Evolutionary conservation across 1,284 basidiomycete species (phyloP), one percentile per base, ranked within the genome.

Genomic region (Clitocybe nebularis): DNA sequence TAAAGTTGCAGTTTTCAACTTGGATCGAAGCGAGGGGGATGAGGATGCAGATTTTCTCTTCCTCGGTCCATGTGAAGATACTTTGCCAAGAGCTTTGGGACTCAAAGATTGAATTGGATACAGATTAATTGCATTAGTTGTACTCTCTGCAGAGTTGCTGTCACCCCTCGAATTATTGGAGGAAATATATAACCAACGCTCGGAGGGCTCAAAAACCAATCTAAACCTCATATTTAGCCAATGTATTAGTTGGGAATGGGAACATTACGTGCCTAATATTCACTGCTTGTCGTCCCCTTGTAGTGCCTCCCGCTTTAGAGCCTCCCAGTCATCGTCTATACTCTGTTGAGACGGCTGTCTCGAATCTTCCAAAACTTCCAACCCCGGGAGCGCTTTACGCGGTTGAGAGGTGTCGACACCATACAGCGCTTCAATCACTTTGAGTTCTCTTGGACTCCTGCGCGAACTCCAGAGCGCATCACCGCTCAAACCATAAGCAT

Each of bases 1-100:
- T 3, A 64, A 60, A 46, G 64, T 78, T 1, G 81, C 79, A 0
- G 75, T 83, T 1, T 84, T 84, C 64, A 83, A 84, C 55, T 39
- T 80, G 25, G 75, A 81, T 9, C 56, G 63, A 24, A 71, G 62
- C 17, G 37, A 55, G 4, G 67, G 66, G 1, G 75, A 76, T 43
- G 50, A 61, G 8, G 49, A 67, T 0, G 71, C 47, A 2, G 43
- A 77, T 48, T 80, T 74, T 50, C 49, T 74, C 10, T 77, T 78
- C 50, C 46, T 71, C 13, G 69, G 72, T 2, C 63, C 68, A 25
- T 73, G 74, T 46, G 71, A 75, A 52, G 58, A 66, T 39, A 68
- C 62, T 20, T 48, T 77, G 25, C 66, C 73, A 3, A 47, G 61
- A 40, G 67, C 65, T 9, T 55, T 74, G 25, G 56, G 57, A 32